phyloP scores from a whole-genome alignment of 1,284 basidiomycete genomes.

The Coniferiporia weirii region DNA sequence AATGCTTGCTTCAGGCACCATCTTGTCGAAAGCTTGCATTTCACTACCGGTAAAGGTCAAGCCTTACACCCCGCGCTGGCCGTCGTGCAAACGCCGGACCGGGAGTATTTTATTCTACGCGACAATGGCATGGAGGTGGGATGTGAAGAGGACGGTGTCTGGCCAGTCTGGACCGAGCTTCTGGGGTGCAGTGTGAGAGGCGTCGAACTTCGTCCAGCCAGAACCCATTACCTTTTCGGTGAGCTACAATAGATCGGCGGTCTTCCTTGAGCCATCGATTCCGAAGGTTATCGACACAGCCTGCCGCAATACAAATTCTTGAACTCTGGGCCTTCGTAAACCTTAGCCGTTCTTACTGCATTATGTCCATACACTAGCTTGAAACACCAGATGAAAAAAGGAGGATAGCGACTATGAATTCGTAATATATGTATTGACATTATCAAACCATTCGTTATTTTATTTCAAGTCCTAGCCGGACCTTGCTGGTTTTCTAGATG shows the following conservation, averaged over 20 bases:
- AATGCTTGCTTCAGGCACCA: conserved; percentile 46
- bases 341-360: too few species aligned
- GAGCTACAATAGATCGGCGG: background rate
- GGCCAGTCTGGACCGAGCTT: conserved; percentile 52
- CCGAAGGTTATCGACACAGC: background rate
- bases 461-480: too few species aligned
- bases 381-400: too few species aligned
- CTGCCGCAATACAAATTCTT: background rate
- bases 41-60: conserved; percentile 36
- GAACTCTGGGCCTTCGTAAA: background rate
- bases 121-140: conserved; percentile 75
- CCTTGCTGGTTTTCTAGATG: too few species aligned
- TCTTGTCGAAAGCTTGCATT: conserved; percentile 69
- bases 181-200: conserved; percentile 42
- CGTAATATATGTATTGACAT: too few species aligned
- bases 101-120: conserved; percentile 61
- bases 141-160: conserved; percentile 67
- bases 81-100: conserved; percentile 55
- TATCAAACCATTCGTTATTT: too few species aligned
- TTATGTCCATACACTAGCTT: too few species aligned
- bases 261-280: background rate
- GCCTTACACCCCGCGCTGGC: conserved; percentile 59
- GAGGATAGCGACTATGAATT: too few species aligned
- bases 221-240: background rate
- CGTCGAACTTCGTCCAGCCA: background rate